phyloP scores from a whole-genome alignment of 163 green algal genomes.

The Chlamydomonas reinhardtii region DNA sequence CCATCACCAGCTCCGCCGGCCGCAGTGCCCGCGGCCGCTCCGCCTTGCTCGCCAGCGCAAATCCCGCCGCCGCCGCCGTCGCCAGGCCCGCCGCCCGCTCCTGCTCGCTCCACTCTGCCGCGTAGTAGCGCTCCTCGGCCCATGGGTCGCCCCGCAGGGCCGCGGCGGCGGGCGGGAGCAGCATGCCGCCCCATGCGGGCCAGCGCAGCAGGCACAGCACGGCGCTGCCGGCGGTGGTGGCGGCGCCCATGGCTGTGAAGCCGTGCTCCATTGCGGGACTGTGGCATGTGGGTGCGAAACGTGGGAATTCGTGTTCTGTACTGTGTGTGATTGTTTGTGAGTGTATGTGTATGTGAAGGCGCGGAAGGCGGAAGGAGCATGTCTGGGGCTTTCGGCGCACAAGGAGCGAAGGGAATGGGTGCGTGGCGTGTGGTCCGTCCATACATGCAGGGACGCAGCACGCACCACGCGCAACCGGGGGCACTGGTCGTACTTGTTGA shows the following conservation, averaged over 20 bases:
- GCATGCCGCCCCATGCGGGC: conserved; percentile 74
- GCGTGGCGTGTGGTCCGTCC: too few relatives aligned
- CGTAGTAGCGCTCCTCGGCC: conserved; percentile 81
- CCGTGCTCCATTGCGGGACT: background rate
- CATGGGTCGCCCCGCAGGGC: conserved; percentile 51
- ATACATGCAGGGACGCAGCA: too few relatives aligned
- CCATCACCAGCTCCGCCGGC: too few relatives aligned
- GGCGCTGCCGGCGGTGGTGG: conserved; percentile 18
- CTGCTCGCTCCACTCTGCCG: conserved; percentile 49
- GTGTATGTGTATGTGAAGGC: too few relatives aligned
- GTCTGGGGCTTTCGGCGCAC: too few relatives aligned
- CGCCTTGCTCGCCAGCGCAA: conserved; percentile 61
- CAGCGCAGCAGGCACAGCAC: conserved; percentile 79
- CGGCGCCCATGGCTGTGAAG: conserved; percentile 63
- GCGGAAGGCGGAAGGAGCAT: too few relatives aligned
- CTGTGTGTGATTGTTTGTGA: too few relatives aligned
- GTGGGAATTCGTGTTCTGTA: too few relatives aligned
- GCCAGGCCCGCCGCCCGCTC: conserved; percentile 55
- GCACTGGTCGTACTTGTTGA: too few relatives aligned
- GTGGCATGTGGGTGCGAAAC: background rate
- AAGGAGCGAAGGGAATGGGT: too few relatives aligned
- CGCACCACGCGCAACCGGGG: too few relatives aligned
- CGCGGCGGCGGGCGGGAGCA: conserved; percentile 50
- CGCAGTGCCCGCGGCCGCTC: conserved; percentile 38
- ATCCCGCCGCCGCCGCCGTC: conserved; percentile 46